Conservation (phyloP, 106 monocot species). For the Apostasia ramifera region DNA sequence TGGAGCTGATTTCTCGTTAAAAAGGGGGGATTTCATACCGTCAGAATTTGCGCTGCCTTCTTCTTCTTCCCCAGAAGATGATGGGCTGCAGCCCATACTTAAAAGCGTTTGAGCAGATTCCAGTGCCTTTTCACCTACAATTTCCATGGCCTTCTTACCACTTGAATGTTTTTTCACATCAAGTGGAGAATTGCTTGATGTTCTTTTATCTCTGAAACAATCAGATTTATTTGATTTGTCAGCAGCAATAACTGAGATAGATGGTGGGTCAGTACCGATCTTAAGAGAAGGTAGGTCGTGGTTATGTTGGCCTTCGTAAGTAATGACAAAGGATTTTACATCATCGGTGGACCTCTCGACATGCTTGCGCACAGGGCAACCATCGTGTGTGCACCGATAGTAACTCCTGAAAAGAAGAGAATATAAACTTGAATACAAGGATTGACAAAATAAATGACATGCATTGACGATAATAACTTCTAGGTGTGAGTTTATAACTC, state of each 20-base stretch:
- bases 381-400: constrained; percentile 68
- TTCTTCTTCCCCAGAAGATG: constrained; percentile 11
- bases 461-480: no score
- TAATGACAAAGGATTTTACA: constrained; percentile 52
- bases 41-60: constrained; percentile 21
- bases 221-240: constrained; percentile 8
- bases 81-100: constrained; percentile 33
- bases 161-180: background rate
- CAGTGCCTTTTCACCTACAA: constrained; percentile 33
- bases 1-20: constrained; percentile 36
- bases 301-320: constrained; percentile 83
- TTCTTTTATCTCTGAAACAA: constrained; percentile 11
- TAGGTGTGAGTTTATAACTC: no score
- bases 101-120: constrained; percentile 69
- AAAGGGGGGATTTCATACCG: constrained; percentile 21
- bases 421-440: no score
- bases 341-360: constrained; percentile 71
- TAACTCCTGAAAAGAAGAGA: constrained; percentile 59
- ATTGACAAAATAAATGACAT: no score
- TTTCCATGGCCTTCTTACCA: constrained; percentile 23
- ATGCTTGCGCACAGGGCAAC: constrained; percentile 85
- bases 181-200: background rate
- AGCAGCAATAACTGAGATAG: background rate
- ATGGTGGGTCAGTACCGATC: constrained; percentile 13
- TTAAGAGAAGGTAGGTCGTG: constrained; percentile 55